Evolutionary conservation across 2,329 filamentous ascomycete species (phyloP), one percentile per base, ranked within the genome.

Genomic region (Fusarium nygamai): DNA sequence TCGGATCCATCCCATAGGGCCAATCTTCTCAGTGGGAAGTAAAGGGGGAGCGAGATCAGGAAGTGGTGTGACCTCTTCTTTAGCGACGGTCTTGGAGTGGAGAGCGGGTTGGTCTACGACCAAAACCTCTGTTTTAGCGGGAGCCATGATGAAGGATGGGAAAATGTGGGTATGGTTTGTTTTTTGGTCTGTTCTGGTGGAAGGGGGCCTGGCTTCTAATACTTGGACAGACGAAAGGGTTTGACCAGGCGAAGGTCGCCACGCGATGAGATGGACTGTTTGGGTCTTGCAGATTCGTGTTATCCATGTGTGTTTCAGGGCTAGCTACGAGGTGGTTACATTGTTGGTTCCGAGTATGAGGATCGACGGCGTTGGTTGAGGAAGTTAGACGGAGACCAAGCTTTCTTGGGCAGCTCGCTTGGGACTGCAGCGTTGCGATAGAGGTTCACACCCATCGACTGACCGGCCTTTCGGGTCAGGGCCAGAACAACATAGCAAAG

Each of bases 1-100:
- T 51, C 66, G 48, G 22, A 69, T 57, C 65, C 65, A 69, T 33
- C 66, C 66, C 41, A 68, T 39, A 16, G 66, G 66, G 1, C 66
- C 66, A 41, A 69, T 69, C 57, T 48, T 69, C 27, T 69, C 66
- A 0, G 66, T 69, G 12, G 66, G 66, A 19, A 69, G 43, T 22
- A 69, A 44, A 33, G 66, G 66, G 36, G 66, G 66, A 14, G 66
- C 66, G 19, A 69, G 66, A 20, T 69, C 57, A 14, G 43, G 41
- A 10, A 69, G 33, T 48, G 53, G 48, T 14, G n/a, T 62, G 33
- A 69, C 27, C 1, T 50, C 31, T 24, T 69, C 33, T 4, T 57
- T 56, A n/a, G 27, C 38, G 17, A 27, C 3, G 48, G 48, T 39
- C 31, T 69, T 69, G 4, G 43, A 31, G 50, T 44, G 36, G 43